A percentile compares a stretch with the other conserved stretches of the same genome.
phyloP scores from a whole-genome alignment of 2,329 filamentous ascomycete genomes.

The Curvularia verruculosa region DNA sequence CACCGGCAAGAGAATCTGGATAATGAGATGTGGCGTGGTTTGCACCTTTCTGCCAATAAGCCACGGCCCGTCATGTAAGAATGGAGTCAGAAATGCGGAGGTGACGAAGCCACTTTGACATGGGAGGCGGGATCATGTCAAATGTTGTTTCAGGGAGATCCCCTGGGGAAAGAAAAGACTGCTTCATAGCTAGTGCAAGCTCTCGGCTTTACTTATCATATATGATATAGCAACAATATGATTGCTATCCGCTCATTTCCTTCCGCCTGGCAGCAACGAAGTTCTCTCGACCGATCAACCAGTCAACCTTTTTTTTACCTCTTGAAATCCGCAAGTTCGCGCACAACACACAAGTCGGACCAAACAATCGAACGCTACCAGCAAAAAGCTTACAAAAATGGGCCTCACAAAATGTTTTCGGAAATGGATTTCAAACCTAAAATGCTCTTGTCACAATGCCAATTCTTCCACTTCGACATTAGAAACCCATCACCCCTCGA shows the following conservation, averaged over 20 bases:
- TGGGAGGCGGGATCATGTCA: background rate
- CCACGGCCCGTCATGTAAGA: background rate
- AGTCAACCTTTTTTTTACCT: too few species aligned
- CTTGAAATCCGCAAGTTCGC: background rate
- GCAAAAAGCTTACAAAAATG: background rate
- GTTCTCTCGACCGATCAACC: background rate
- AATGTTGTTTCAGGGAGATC: background rate
- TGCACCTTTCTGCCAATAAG: background rate
- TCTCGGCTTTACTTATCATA: too few species aligned
- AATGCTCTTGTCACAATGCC: background rate
- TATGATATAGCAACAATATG: background rate
- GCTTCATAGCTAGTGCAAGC: background rate
- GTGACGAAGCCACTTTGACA: background rate
- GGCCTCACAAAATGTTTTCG: background rate
- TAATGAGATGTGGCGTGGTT: background rate
- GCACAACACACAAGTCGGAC: background rate
- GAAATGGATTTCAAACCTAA: constrained; percentile 1
- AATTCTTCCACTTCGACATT: background rate
- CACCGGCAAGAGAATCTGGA: background rate
- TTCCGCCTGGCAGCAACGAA: background rate
- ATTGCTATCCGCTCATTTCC: background rate
- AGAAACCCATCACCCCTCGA: background rate
- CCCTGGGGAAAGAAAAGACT: background rate
- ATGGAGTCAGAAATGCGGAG: background rate
- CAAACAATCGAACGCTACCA: background rate